These are phyloP conservation scores for Penicillium sp. DNA, from an alignment of 2,329 filamentous ascomycete genomes.

Conservation along the genomic window DNA sequence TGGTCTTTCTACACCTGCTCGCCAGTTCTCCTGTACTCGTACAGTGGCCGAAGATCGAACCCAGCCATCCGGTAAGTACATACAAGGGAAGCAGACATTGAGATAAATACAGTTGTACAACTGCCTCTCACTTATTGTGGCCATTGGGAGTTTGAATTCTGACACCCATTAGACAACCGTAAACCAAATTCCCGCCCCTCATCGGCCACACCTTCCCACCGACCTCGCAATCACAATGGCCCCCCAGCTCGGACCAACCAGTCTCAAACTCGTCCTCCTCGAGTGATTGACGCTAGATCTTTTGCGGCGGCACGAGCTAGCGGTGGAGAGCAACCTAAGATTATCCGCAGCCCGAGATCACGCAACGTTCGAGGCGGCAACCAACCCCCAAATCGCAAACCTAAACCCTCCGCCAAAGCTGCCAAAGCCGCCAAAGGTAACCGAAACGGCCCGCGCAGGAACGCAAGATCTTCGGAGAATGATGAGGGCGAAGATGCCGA, in stretches of 20 bases:
- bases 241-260: conserved; percentile 10
- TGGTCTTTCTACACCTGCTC: conserved; percentile 12
- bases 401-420: conserved; percentile 9
- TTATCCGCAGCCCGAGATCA: conserved; percentile 26
- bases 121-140: not conserved
- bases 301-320: conserved; percentile 25
- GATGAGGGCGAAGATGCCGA: conserved; percentile 20
- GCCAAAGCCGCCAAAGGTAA: conserved; percentile 12
- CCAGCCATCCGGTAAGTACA: conserved; percentile 21
- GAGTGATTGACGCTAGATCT: conserved; percentile 31
- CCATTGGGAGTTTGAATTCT: not conserved
- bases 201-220: conserved; percentile 10
- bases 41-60: conserved; percentile 13
- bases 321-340: conserved; percentile 22
- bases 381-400: conserved; percentile 17
- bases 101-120: not conserved
- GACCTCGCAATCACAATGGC: conserved; percentile 16
- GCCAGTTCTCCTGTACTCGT: conserved; percentile 23
- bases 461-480: conserved; percentile 12
- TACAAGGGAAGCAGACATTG: not conserved
- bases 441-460: conserved; percentile 8
- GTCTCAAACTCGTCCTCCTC: conserved; percentile 19
- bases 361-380: conserved; percentile 18
- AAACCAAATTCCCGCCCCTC: conserved; percentile 5
- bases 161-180: not conserved